Evolutionary conservation across 2,329 filamentous ascomycete genomes (phyloP).

Genomic region (Fusarium mangiferae): DNA sequence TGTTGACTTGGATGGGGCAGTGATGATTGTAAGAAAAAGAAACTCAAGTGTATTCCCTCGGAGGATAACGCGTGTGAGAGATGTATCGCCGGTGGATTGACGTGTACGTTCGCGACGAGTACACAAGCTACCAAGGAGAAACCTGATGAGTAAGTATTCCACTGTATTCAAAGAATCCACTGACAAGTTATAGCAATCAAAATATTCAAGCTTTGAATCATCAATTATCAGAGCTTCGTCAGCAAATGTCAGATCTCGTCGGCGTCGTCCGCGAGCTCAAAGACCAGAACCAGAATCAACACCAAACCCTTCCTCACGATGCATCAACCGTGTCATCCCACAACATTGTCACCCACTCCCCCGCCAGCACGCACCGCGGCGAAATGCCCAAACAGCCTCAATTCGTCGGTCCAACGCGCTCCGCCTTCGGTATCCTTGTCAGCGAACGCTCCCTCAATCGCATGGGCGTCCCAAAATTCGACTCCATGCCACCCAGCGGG

Average conservation of each 20-base stretch:
- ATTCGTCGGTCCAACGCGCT: constrained; percentile 51
- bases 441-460: constrained; percentile 50
- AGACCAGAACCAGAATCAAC: constrained; percentile 12
- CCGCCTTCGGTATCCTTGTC: constrained; percentile 50
- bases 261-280: constrained; percentile 43
- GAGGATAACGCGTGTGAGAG: constrained; percentile 45
- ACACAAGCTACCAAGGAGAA: constrained; percentile 32
- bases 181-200: background rate
- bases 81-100: constrained; percentile 43
- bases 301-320: background rate
- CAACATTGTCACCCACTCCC: constrained; percentile 22
- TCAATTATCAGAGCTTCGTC: constrained; percentile 44
- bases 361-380: constrained; percentile 28
- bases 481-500: constrained; percentile 41
- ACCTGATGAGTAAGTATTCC: constrained; percentile 31
- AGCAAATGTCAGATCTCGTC: constrained; percentile 46
- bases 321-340: constrained; percentile 20
- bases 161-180: background rate
- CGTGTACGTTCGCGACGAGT: constrained; percentile 41
- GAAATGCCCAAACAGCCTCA: constrained; percentile 47
- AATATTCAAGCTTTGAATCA: constrained; percentile 40
- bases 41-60: constrained; percentile 52
- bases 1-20: constrained; percentile 29
- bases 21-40: constrained; percentile 54
- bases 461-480: constrained; percentile 49